phyloP scores from a whole-genome alignment of 306 rosid species.

The Dalbergia oliveri region DNA sequence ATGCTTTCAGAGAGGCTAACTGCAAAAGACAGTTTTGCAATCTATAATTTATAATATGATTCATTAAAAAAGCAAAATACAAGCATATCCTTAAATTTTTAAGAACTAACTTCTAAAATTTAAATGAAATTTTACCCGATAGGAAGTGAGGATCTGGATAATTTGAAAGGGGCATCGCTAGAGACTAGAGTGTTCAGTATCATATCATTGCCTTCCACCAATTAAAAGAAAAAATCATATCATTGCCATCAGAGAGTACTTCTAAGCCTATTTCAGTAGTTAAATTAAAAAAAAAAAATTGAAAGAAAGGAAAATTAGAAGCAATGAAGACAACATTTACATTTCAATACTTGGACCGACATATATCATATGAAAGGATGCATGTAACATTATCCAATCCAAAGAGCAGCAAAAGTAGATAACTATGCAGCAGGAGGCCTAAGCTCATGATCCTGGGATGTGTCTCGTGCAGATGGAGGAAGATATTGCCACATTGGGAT shows the following conservation, averaged over 20 bases:
- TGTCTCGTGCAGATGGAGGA: slow-evolving; percentile 74
- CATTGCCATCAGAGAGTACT: slow-evolving; percentile 36
- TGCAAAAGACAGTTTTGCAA: background rate
- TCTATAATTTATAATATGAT: background rate
- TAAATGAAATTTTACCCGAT: background rate
- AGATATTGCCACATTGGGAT: slow-evolving; percentile 95
- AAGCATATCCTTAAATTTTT: background rate
- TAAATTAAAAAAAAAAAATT: slow-evolving; percentile 19
- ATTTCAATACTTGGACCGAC: slow-evolving; percentile 25
- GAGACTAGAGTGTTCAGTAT: background rate
- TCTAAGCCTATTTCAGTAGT: slow-evolving; percentile 43
- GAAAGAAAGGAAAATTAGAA: slow-evolving; percentile 14
- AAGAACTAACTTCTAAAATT: background rate
- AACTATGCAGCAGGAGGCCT: slow-evolving; percentile 98
- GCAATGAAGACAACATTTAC: slow-evolving; percentile 55
- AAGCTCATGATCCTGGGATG: slow-evolving; percentile 90
- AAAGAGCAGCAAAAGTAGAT: background rate
- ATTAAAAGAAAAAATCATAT: too few species aligned
- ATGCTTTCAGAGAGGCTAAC: background rate
- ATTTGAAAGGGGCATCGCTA: slow-evolving; percentile 32
- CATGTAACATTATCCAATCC: slow-evolving; percentile 32
- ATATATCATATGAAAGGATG: slow-evolving; percentile 37
- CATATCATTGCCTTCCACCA: background rate
- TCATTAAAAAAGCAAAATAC: background rate
- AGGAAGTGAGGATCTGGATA: slow-evolving; percentile 3